Evolutionary conservation across 2,329 filamentous ascomycete species (phyloP).

Genomic region (Aspergillus amoenus): DNA sequence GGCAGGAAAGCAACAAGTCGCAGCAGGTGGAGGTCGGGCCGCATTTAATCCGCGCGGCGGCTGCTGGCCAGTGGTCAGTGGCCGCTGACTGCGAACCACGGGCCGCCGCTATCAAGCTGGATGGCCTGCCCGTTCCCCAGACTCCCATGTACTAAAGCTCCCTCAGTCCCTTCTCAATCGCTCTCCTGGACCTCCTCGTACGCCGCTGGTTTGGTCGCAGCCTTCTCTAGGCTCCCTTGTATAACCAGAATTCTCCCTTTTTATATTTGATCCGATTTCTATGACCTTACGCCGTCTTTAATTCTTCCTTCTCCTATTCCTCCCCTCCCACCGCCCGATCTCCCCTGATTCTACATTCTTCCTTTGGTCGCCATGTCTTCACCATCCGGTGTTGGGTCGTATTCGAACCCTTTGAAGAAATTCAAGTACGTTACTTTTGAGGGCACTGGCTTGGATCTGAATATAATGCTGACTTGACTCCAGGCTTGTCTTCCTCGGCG

Average conservation of each 20-base stretch:
- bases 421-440: constrained; percentile 72
- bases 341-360: constrained; percentile 32
- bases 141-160: constrained; percentile 2
- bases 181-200: constrained; percentile 10
- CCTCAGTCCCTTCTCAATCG: constrained; percentile 8
- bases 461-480: constrained; percentile 28
- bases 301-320: not conserved
- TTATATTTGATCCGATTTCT: constrained; percentile 4
- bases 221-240: not conserved
- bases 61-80: not conserved
- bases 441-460: not conserved
- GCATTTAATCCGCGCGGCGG: constrained; percentile 30
- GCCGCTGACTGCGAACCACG: constrained; percentile 4
- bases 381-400: constrained; percentile 73
- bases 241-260: constrained; percentile 1
- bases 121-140: constrained; percentile 7
- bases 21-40: constrained; percentile 24
- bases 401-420: constrained; percentile 99
- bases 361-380: constrained; percentile 65
- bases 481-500: constrained; percentile 94
- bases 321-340: constrained; percentile 8
- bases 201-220: constrained; percentile 12
- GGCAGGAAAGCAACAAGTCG: constrained; percentile 14
- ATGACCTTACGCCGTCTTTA: constrained; percentile 7
- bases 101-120: constrained; percentile 1